phyloP scores from a whole-genome alignment of 2,329 filamentous ascomycete species.

The Pochonia chlamydosporia region DNA sequence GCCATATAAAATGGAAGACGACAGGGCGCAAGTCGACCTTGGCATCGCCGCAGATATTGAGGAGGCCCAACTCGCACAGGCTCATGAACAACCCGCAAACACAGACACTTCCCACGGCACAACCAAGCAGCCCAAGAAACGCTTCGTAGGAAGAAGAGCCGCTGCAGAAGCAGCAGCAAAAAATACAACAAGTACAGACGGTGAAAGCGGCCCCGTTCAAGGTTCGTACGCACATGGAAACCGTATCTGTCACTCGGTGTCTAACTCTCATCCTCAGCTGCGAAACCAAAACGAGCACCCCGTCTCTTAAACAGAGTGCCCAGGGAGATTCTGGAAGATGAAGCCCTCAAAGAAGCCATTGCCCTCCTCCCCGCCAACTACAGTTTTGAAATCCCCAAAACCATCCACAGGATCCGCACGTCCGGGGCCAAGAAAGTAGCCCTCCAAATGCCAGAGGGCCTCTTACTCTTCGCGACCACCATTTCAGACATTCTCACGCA shows the following conservation, averaged over 20 bases:
- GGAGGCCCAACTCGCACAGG: conserved; percentile 30
- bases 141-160: conserved; percentile 80
- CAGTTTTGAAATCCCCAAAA: conserved; percentile 97
- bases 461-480: conserved; percentile 92
- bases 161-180: conserved; percentile 56
- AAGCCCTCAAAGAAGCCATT: conserved; percentile 81
- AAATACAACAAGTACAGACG: conserved; percentile 21
- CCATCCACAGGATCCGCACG: conserved; percentile 85
- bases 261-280: conserved; percentile 41
- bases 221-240: conserved; percentile 38
- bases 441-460: conserved; percentile 93
- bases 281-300: conserved; percentile 64
- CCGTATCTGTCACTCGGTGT: not conserved
- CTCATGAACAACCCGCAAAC: conserved; percentile 17
- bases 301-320: conserved; percentile 90
- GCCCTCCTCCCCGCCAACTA: conserved; percentile 89
- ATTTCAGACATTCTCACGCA: conserved; percentile 93
- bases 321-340: conserved; percentile 76
- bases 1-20: conserved; percentile 60
- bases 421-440: conserved; percentile 77
- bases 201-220: conserved; percentile 30
- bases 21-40: conserved; percentile 63
- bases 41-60: conserved; percentile 64
- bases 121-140: conserved; percentile 74
- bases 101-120: conserved; percentile 12